Evolutionary conservation across 768 basidiomycete species (phyloP), one percentile per base, ranked within the genome.

Genomic region (Lactifluus rugatus): DNA sequence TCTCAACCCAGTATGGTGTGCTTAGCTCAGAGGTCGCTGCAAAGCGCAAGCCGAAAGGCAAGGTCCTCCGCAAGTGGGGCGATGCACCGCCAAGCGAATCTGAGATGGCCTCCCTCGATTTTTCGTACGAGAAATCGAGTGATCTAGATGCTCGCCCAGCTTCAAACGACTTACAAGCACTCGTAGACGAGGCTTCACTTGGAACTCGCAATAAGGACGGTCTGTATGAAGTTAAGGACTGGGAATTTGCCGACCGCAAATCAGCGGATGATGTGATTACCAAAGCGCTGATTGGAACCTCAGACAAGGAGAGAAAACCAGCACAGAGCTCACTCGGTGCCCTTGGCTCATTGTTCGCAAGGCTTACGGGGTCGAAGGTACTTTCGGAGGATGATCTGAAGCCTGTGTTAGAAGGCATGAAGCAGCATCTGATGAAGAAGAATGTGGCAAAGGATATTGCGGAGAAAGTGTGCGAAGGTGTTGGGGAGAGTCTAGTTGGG

Each of bases 391-490:
- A 81, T 39, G 95, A 98, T 69, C 71, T 98, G 54, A 81, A 81
- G 64, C 95, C 95, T 8, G 89, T 95, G 1, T 69, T 98, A 46
- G 87, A 87, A 51, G 89, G 84, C 17, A 98, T 98, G 93, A 93
- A 95, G 70, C 91, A 94, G 60, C 95, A 97, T 71, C 76, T 99
- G 46, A 97, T 97, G 93, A 84, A 87, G 73, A 98, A 98, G 77
- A 99, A 99, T 66, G 96, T 99, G 5, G 96, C 96, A 4, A 89
- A 83, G 71, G 93, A 94, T 58, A 97, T 98, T 62, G 79, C 94
- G 13, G 92, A 94, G 61, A 92, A 93, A 70, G 82, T 99, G 11
- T 95, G 93, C 66, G 93, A 95, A 68, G 83, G 89, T 6, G 93
- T 99, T n/a, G 92, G 91, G 0, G 84, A 91, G 67, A 82, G 81